A percentile compares a stretch with the other conserved stretches of the same genome.
Evolutionary conservation across 495 filamentous ascomycete genomes (phyloP).

Genomic region (Trichoderma virens): DNA sequence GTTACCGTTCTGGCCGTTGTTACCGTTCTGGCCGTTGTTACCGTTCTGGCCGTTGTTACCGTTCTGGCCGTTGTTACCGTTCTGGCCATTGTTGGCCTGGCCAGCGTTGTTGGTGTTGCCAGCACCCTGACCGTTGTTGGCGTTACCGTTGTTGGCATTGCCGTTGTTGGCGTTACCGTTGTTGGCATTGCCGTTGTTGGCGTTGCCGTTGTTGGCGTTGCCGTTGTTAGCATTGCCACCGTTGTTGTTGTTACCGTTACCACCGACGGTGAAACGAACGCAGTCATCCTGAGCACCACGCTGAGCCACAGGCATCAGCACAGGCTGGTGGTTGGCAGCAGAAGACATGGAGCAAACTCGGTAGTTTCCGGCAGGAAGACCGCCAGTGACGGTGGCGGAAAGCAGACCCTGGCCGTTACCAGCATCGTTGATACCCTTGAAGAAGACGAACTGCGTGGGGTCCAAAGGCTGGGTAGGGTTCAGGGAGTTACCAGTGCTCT

Average conservation of each 20-base stretch:
- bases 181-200: constrained; percentile 12
- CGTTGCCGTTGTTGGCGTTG: constrained; percentile 19
- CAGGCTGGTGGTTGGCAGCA: constrained; percentile 68
- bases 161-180: constrained; percentile 11
- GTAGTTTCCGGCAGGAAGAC: constrained; percentile 60
- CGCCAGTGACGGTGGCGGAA: constrained; percentile 47
- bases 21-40: constrained; percentile 21
- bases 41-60: background rate
- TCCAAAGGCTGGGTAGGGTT: constrained; percentile 47
- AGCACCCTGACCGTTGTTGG: constrained; percentile 4
- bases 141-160: constrained; percentile 6
- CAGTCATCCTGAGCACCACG: constrained; percentile 70
- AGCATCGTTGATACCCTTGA: constrained; percentile 70
- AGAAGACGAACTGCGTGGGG: constrained; percentile 56
- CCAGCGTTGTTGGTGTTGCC: constrained; percentile 12
- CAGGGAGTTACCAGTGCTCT: constrained; percentile 46
- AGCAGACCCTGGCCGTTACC: constrained; percentile 58
- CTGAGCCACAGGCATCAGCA: constrained; percentile 70
- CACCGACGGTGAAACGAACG: constrained; percentile 48
- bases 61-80: constrained; percentile 15
- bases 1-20: constrained; percentile 16
- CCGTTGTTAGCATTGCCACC: constrained; percentile 17
- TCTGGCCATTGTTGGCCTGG: constrained; percentile 13
- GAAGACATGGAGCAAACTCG: constrained; percentile 65
- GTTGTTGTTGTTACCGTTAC: constrained; percentile 19